These are phyloP conservation scores for Eucalyptus coolabah DNA, from an alignment of 345 rosid genomes.

Conservation along the genomic window DNA sequence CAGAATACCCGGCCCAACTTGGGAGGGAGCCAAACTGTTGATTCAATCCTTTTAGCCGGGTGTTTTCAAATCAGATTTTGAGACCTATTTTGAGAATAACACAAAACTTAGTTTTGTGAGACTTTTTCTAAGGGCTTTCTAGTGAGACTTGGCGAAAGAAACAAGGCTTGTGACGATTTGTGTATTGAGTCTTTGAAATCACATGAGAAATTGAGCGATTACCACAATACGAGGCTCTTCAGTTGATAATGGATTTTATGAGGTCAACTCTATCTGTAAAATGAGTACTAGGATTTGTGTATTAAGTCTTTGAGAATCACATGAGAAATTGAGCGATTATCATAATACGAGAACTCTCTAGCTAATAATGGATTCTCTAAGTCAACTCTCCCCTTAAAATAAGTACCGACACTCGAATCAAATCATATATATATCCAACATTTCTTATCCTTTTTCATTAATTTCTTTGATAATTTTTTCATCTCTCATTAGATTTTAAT, in stretches of 20 bases:
- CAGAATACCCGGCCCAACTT: background rate
- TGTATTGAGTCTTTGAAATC: no score
- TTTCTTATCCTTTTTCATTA: background rate
- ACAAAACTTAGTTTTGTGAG: no score
- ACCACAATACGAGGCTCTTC: no score
- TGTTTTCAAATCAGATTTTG: no score
- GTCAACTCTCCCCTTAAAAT: background rate
- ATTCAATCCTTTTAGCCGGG: no score
- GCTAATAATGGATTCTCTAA: background rate
- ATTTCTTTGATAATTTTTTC: background rate
- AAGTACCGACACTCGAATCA: rapidly evolving
- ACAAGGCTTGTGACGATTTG: no score
- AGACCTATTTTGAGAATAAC: no score
- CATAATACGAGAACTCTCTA: background rate
- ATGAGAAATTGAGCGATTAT: background rate
- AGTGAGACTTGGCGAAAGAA: no score
- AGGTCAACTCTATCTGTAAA: no score
- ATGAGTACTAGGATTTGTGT: background rate
- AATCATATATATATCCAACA: background rate
- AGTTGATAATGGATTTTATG: no score
- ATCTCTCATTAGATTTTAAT: background rate
- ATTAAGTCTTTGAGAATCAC: background rate
- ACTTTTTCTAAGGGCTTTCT: no score
- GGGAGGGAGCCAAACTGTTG: background rate
- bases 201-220: no score